A percentile compares a stretch with the other conserved stretches of the same genome.
phyloP scores from a whole-genome alignment of 2,329 filamentous ascomycete species.

The Xylaria sp. region DNA sequence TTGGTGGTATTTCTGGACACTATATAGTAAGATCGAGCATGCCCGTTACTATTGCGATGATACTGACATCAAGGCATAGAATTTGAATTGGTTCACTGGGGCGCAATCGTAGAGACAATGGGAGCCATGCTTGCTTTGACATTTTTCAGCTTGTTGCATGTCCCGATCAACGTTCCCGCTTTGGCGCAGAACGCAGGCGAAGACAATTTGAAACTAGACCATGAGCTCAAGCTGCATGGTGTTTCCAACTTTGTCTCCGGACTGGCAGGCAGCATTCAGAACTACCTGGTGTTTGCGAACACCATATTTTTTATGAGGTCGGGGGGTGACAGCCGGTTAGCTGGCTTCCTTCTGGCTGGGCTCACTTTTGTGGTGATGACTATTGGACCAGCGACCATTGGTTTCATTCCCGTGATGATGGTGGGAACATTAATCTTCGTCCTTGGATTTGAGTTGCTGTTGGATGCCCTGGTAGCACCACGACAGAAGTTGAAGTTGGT shows the following conservation, averaged over 20 bases:
- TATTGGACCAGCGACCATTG: constrained; percentile 86
- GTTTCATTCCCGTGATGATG: constrained; percentile 96
- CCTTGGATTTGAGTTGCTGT: constrained; percentile 88
- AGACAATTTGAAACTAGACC: constrained; percentile 90
- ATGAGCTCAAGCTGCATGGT: constrained; percentile 91
- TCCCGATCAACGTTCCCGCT: constrained; percentile 97
- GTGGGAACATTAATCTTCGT: constrained; percentile 95
- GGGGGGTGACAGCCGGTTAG: constrained; percentile 86
- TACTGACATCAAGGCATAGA: constrained; percentile 61
- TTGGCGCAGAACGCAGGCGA: constrained; percentile 90
- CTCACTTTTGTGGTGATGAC: constrained; percentile 85
- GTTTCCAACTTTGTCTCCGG: constrained; percentile 93
- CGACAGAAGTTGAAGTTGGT: constrained; percentile 86
- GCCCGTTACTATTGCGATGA: not conserved
- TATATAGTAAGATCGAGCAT: constrained; percentile 75
- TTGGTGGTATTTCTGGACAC: constrained; percentile 97
- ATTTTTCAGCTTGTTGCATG: constrained; percentile 96
- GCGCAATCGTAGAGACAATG: constrained; percentile 81
- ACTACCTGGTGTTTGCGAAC: constrained; percentile 98
- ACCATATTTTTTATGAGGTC: constrained; percentile 96
- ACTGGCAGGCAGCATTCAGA: constrained; percentile 86
- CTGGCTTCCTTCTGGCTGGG: constrained; percentile 83
- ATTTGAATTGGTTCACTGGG: constrained; percentile 83
- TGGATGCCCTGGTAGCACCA: constrained; percentile 88
- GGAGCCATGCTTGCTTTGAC: constrained; percentile 97